Conservation (phyloP, 345 rosid genomes). For the Lepidium sativum region DNA sequence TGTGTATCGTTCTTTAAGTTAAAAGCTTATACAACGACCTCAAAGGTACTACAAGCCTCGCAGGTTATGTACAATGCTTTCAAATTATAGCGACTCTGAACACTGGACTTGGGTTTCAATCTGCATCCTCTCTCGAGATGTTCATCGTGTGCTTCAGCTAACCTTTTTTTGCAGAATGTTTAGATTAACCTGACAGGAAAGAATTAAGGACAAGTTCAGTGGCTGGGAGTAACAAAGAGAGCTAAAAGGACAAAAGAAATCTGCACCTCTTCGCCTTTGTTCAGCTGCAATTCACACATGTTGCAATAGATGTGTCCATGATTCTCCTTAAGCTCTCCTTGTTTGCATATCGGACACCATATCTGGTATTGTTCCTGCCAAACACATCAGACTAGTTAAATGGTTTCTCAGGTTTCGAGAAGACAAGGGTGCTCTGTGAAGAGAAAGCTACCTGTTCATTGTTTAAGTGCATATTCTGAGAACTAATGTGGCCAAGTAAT, state of each 20-base stretch:
- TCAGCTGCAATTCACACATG: constrained; percentile 58
- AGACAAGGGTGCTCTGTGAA: background rate
- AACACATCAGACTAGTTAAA: background rate
- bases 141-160: constrained; percentile 57
- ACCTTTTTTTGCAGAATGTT: constrained; percentile 38
- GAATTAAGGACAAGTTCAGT: background rate
- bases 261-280: constrained; percentile 56
- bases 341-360: constrained; percentile 92
- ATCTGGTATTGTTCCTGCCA: constrained; percentile 36
- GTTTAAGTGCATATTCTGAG: constrained; percentile 65
- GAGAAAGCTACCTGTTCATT: constrained; percentile 40
- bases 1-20: background rate
- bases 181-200: constrained; percentile 44
- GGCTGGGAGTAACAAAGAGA: background rate
- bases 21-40: constrained; percentile 45
- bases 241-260: background rate
- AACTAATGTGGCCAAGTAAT: constrained; percentile 74
- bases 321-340: constrained; percentile 69
- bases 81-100: constrained; percentile 42
- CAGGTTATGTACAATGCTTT: constrained; percentile 74
- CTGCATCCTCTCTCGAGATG: constrained; percentile 74
- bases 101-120: constrained; percentile 51
- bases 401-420: background rate
- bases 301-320: constrained; percentile 44
- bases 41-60: constrained; percentile 54